A percentile compares a stretch with the other conserved stretches of the same genome.
Conservation (phyloP, 371 early-diverging fungal genomes). For the Antonospora locustae region DNA sequence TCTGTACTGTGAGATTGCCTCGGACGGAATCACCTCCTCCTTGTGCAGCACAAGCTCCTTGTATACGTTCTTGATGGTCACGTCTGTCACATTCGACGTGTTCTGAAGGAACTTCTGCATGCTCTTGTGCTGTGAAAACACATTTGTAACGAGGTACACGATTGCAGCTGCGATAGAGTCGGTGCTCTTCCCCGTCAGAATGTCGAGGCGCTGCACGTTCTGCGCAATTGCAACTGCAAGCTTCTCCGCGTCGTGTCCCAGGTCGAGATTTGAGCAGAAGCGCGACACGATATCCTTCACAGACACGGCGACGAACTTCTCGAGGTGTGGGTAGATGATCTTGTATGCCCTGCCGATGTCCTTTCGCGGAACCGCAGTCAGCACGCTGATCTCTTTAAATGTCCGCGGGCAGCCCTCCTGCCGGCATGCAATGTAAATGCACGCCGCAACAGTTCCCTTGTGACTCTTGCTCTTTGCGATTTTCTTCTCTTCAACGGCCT, state of each 20-base stretch:
- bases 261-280: conserved; percentile 55
- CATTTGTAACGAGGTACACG: conserved; percentile 53
- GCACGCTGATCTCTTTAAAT: conserved; percentile 81
- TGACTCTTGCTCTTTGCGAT: conserved; percentile 69
- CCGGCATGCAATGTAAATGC: conserved; percentile 86
- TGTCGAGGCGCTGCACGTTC: conserved; percentile 43
- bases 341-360: conserved; percentile 55
- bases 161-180: conserved; percentile 56
- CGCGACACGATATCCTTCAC: conserved; percentile 57
- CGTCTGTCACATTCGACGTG: conserved; percentile 55
- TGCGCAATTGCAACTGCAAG: conserved; percentile 45
- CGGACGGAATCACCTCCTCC: conserved; percentile 51
- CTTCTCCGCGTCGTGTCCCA: conserved; percentile 52
- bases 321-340: conserved; percentile 52
- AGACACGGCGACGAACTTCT: conserved; percentile 45
- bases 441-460: conserved; percentile 80
- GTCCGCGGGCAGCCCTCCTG: conserved; percentile 77
- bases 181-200: conserved; percentile 54
- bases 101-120: conserved; percentile 52
- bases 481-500: conserved; percentile 66
- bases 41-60: conserved; percentile 53
- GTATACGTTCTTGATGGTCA: conserved; percentile 56
- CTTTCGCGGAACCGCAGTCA: conserved; percentile 65
- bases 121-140: conserved; percentile 48
- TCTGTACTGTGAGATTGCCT: conserved; percentile 30